Base-by-base conservation (phyloP, 345 rosid species). In the Camelina sativa region DNA sequence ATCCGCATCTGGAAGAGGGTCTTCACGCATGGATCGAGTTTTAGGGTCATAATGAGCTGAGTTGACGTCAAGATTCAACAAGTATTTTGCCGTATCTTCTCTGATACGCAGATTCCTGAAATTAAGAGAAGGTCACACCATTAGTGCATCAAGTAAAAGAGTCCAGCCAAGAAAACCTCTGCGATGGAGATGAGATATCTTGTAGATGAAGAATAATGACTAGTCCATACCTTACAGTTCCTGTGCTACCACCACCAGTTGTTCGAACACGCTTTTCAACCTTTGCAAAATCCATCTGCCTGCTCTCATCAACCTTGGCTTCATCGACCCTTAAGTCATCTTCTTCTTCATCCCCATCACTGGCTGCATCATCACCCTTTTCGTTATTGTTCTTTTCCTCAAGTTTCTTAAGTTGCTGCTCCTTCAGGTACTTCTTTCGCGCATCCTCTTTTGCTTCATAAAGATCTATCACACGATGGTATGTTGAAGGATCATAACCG, bases 251-350 rank as follows among this genome's bases (percentile, higher is more conserved):
- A 81, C 97, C 97, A 65, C 99, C 97, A 1, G 97, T 87, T 32
- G 97, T 92, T 19, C 97, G 86, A 28, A 94, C 99, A 85, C 98
- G 93, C 84, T 94, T 94, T 80, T 94, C 98, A 54, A 94, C 97
- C 81, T 88, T 92, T 13, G 98, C 93, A 71, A 94, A 92, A 76
- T 94, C 98, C 97, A 94, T 94, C 67, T 94, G 98, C 65, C 88
- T 85, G 80, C 97, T 90, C 82, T 94, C 97, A 58, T 87, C 91
- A 9, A 89, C 89, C 79, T 87, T 94, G 12, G 97, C 97, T 84
- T 91, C 97, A 86, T 94, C 98, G 1, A 92, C 85, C 72, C 84
- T 88, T 56, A 91, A 65, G 78, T 81, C 94, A 51, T 93, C 89
- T 17, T 88, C 93, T 13, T 91, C 89, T 5, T 88, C 98, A n/a